Base-by-base conservation (phyloP, 31 red algal species). In the Endocladia muricata region DNA sequence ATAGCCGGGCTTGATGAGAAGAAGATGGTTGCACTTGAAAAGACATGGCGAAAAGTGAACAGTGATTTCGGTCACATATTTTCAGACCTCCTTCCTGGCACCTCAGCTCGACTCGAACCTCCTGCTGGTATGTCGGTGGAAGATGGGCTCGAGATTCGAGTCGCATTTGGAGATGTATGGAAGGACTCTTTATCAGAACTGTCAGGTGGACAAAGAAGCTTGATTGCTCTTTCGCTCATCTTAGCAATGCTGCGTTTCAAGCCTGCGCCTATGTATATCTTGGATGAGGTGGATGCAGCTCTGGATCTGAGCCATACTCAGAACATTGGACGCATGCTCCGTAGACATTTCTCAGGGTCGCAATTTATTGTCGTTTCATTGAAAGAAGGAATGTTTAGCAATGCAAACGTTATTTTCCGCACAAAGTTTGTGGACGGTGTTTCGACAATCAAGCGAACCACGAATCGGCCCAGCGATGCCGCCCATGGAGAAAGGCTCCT, bases 221-320 rank as follows among this genome's bases (percentile, higher is more conserved):
- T 99, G 4, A 93, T 95, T 72, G 97, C 97, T 34, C 80, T 99
- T 36, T 95, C 92, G 3, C 90, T 99, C 9, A 89, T 99, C 34
- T 33, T 96, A 42, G 97, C 97, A 22, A 77, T 96, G 78, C 78
- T 99, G 6, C 78, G 86, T 25, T 96, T 93, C 74, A 96, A 96
- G 59, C 89, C 97, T 61, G 89, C 93, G 30, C 93, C 93, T 6
- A 90, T 99, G 82, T 99, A 99, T 67, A 96, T 96, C 55, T 68
- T 99, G 31, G 97, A 99, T 70, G 97, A 99, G 69, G 88, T 99
- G 1, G 97, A 99, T 68, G 92, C 97, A 58, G 97, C 97, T 3
- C 73, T 99, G 0, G 97, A 99, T 72, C 81, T 99, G 67, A 94
- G 85, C 56, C 97, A 99, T 61, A 99, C 97, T n/a, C 97, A 99